These are phyloP conservation scores for Neofusicoccum sp. DNA, from an alignment of 2,329 filamentous ascomycete genomes.

Conservation along the genomic window DNA sequence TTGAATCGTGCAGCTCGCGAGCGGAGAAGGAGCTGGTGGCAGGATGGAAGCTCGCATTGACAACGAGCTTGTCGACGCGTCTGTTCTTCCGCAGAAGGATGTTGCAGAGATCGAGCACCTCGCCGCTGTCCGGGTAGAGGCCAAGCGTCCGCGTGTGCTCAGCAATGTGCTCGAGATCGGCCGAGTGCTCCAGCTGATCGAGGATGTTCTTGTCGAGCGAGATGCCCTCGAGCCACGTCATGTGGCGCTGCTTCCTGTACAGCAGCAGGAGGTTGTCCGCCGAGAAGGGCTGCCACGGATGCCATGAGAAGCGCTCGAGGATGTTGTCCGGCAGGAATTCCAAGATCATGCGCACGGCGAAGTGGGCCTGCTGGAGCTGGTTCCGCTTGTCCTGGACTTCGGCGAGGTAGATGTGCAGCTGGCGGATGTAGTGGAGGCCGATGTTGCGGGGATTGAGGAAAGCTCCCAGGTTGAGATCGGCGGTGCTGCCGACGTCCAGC, in stretches of 20 bases:
- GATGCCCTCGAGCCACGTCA: conserved; percentile 54
- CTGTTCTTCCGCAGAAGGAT: conserved; percentile 46
- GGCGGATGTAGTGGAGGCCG: conserved; percentile 49
- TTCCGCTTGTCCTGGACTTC: conserved; percentile 48
- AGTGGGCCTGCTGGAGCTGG: conserved; percentile 49
- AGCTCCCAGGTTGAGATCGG: conserved; percentile 47
- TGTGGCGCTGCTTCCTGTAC: conserved; percentile 51
- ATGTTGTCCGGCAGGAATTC: conserved; percentile 53
- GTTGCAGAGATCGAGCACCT: conserved; percentile 48
- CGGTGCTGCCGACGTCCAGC: conserved; percentile 49
- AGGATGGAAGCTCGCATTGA: conserved; percentile 51
- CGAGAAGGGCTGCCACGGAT: conserved; percentile 52
- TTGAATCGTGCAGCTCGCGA: conserved; percentile 51
- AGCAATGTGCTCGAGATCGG: conserved; percentile 44
- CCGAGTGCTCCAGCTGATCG: conserved; percentile 45
- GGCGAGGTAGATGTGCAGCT: conserved; percentile 51
- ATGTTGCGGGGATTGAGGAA: conserved; percentile 52
- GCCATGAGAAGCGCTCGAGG: conserved; percentile 55
- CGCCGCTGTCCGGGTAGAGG: conserved; percentile 50
- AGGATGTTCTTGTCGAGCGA: conserved; percentile 47
- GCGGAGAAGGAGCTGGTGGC: conserved; percentile 35
- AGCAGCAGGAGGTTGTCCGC: conserved; percentile 51
- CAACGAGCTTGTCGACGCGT: conserved; percentile 49
- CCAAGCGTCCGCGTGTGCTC: conserved; percentile 47
- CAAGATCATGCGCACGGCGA: conserved; percentile 52